Evolutionary conservation across 768 basidiomycete species (phyloP), one percentile per base, ranked within the genome.

Genomic region (Cystobasidium tubakii): DNA sequence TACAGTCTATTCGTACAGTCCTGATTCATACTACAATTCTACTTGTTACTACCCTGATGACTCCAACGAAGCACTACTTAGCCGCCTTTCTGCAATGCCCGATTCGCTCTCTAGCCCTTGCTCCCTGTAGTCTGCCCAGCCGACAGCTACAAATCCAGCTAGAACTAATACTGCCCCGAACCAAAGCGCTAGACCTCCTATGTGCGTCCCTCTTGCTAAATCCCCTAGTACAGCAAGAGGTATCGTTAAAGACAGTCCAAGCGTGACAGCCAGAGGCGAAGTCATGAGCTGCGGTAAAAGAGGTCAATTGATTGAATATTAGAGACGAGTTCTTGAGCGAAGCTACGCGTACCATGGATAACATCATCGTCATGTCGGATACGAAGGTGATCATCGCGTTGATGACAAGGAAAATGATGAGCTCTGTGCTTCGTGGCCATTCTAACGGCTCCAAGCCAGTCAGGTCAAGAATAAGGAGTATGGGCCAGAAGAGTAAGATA

Each of bases 231-330:
- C 50, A 6, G 96, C 92, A 65, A 94, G 83, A 3, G 93, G 95
- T 80, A 97, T 96, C 0, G 96, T 96, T 17, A 98, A 85, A 72
- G 90, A 91, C 10, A 98, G 85, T 31, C 95, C 95, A 69, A 97
- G 84, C 0, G 95, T 98, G 21, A 90, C 94, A 23, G 96, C 91
- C 15, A 94, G 83, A 0, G 94, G 94, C 0, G 93, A 93, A 7
- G 95, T 99, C 83, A 94, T 95, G 75, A 99, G 86, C 92, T 39
- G 31, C 4, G 12, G 4, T 7, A 62, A 33, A 33, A 10, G 6
- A 57, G 55, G 9, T 21, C 31, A 21, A n/a, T n/a, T n/a, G n/a
- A n/a, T n/a, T n/a, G n/a, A n/a, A n/a, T n/a, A n/a, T n/a, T n/a
- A n/a, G n/a, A n/a, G n/a, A n/a, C n/a, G n/a, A n/a, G n/a, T n/a